Evolutionary conservation across 305 asterid genomes (phyloP).

Genomic region (Fraxinus dipetala): DNA sequence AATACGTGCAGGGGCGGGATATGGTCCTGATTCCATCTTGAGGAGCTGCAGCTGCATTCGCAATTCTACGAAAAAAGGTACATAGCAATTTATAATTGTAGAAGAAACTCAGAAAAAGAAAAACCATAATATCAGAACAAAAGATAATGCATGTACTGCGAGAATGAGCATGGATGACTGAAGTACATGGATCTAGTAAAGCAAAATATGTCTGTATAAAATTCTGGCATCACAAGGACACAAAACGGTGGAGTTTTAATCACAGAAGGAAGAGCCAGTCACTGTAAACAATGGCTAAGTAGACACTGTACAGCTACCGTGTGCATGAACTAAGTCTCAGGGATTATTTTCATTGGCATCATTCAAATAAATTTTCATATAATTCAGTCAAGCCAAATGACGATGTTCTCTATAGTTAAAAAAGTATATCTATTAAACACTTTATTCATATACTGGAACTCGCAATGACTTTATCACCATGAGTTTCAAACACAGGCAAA

Average conservation of each 20-base stretch:
- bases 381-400: background rate
- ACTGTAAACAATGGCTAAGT: background rate
- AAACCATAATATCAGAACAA: background rate
- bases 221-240: background rate
- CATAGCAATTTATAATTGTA: background rate
- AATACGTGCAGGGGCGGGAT: conserved; percentile 17
- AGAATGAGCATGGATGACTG: background rate
- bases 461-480: background rate
- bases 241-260: background rate
- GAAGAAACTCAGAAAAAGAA: conserved; percentile 8
- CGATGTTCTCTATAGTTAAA: background rate
- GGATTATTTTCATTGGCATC: background rate
- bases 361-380: background rate
- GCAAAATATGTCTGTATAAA: background rate
- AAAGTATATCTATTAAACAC: background rate
- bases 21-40: conserved; percentile 42
- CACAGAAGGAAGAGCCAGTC: background rate
- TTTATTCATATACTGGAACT: background rate
- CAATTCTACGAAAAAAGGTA: conserved; percentile 37
- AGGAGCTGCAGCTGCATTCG: conserved; percentile 59
- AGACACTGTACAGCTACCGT: background rate
- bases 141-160: background rate
- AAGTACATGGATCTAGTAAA: background rate
- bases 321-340: background rate
- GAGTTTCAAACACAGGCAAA: background rate